phyloP scores from a whole-genome alignment of 225 moss, liverwort and hornwort genomes.

The Polytrichum commune region DNA sequence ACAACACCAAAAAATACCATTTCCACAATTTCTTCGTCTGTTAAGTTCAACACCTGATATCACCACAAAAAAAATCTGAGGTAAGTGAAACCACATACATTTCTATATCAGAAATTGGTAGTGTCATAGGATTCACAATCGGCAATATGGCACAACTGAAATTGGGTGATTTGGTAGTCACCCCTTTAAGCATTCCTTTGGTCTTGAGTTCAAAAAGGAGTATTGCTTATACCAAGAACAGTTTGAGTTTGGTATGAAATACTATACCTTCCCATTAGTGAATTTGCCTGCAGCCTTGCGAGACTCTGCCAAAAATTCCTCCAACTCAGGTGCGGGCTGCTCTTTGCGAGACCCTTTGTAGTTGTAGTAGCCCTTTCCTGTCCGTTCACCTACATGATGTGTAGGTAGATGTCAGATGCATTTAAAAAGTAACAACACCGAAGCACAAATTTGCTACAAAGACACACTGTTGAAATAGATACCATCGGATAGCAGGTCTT shows the following conservation, averaged over 20 bases:
- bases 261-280: slow-evolving; percentile 53
- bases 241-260: background rate
- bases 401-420: no score
- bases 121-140: background rate
- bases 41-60: slow-evolving; percentile 45
- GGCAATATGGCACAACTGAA: no score
- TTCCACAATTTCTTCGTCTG: slow-evolving; percentile 79
- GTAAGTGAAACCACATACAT: background rate
- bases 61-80: background rate
- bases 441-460: no score
- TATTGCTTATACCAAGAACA: background rate
- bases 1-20: slow-evolving; percentile 77
- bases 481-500: background rate
- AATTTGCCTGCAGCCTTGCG: slow-evolving; percentile 48
- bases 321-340: slow-evolving; percentile 74
- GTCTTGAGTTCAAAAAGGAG: no score
- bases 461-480: background rate
- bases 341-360: slow-evolving; percentile 67
- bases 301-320: slow-evolving; percentile 50
- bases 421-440: no score
- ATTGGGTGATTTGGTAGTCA: no score
- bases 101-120: background rate
- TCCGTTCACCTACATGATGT: slow-evolving; percentile 63
- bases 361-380: slow-evolving; percentile 75
- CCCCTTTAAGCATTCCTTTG: no score